Evolutionary conservation across 306 rosid species (phyloP), one percentile per base, ranked within the genome.

Genomic region (Glycine latifolia): DNA sequence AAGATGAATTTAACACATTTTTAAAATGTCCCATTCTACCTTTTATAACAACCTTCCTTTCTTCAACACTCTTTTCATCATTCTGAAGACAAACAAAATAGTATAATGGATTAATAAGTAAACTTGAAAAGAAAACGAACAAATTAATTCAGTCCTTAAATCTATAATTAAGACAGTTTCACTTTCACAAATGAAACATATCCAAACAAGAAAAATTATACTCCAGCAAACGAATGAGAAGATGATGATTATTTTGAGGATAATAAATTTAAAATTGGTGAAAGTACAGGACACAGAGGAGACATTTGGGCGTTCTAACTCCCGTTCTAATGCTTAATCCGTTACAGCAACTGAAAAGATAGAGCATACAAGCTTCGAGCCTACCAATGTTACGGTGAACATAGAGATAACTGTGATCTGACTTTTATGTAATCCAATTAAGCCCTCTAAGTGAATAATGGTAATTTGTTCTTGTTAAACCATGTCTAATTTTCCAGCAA

Each of bases 11-110:
- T n/a, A 69, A 14, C 71, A 58, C 16, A 62, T 35, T 31, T 78
- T 79, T 75, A 5, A 54, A 65, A 71, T 65, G 74, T 66, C 70
- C 31, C 26, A 8, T 5, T 26, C 81, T 73, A 91, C 94, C 97
- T 89, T 88, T 78, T 59, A 73, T 78, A 15, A 82, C 68, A 74
- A 69, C 67, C 37, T 47, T 75, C 56, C 61, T 69, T 81, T 79
- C 87, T 76, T 68, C 86, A 72, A 35, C 82, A 54, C 20, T 39
- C 77, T 81, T 81, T 79, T 82, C 84, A 74, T 87, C 92, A 71
- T 80, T 85, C 97, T 95, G 89, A 85, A 87, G 71, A 14, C 55
- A 88, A 61, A 61, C 78, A 20, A 20, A 20, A 20, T 20, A 20
- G 1, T 20, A 20, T 20, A 20, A 20, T 12, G 56, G 44, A 54